A percentile compares a stretch with the other conserved stretches of the same genome.
phyloP scores from a whole-genome alignment of 768 basidiomycete genomes.

The Dendrothele bispora region DNA sequence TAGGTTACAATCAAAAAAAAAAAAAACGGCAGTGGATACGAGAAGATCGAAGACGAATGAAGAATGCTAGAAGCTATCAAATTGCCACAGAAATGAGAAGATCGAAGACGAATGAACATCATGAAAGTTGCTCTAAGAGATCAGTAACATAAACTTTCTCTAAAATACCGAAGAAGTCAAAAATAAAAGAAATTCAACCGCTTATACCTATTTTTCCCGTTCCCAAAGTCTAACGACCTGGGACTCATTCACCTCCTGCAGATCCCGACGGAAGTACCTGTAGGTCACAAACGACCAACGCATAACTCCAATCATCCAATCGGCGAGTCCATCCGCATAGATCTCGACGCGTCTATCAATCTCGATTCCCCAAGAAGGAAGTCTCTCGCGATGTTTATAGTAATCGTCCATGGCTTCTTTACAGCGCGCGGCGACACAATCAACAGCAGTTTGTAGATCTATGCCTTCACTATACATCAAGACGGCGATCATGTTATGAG shows the following conservation, averaged over 20 bases:
- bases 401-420: constrained; percentile 72
- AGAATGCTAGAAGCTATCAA: too few relatives aligned
- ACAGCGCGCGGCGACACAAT: constrained; percentile 76
- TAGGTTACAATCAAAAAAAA: too few relatives aligned
- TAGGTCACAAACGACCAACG: constrained; percentile 78
- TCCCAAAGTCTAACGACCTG: constrained; percentile 56
- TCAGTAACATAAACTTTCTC: too few relatives aligned
- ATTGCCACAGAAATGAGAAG: too few relatives aligned
- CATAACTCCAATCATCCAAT: constrained; percentile 76
- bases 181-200: too few relatives aligned
- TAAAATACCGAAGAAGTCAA: too few relatives aligned
- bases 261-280: constrained; percentile 68
- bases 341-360: constrained; percentile 62
- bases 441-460: constrained; percentile 69
- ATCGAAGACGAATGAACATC: too few relatives aligned
- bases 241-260: constrained; percentile 51
- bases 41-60: too few relatives aligned
- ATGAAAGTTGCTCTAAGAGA: too few relatives aligned
- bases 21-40: too few relatives aligned
- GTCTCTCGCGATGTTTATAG: constrained; percentile 34
- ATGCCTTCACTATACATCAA: constrained; percentile 68
- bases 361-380: constrained; percentile 71
- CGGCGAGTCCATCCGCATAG: constrained; percentile 67
- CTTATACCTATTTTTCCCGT: too few relatives aligned
- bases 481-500: constrained; percentile 82